Evolutionary conservation across 2,329 filamentous ascomycete genomes (phyloP), one percentile per base, ranked within the genome.

Genomic region (Pezicula rhizophila): DNA sequence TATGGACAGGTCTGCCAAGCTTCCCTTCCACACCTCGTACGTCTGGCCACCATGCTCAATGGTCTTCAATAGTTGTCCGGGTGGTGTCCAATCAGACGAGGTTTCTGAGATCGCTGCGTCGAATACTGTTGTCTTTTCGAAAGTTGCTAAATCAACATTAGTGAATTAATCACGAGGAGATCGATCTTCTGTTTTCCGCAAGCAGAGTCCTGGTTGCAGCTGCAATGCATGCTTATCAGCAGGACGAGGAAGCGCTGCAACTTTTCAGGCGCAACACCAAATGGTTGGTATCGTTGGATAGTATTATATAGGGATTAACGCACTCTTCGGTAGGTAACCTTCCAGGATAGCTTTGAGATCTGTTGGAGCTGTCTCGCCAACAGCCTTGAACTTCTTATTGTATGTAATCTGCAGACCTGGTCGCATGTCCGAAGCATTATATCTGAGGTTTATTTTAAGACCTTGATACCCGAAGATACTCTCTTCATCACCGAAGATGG

Each of bases 401-500:
- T 85, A 91, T 1, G 79, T 78, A 46, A 90, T 77, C 48, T 83
- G 76, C 28, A 96, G 66, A 58, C 87, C 80, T 0, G 91, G 89
- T 57, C 84, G 82, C 70, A 97, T 82, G 64, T 96, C 87, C 64
- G 74, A 77, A 14, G 78, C 77, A 63, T 81, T 73, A 58, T 75
- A 84, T 53, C 81, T 81, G 48, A 97, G 71, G 54, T 81, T 79
- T 63, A 97, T 84, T 55, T 82, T 81, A 48, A 96, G 77, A 47
- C 82, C 82, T 64, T 89, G 84, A 73, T 96, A 96, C 34, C 92
- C 92, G 60, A 95, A 91, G 55, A 97, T 92, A 26, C 78, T 79
- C 68, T 99, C 90, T 8, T 93, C 85, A n/a, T 97, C 86, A 61
- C 89, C 89, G 59, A 97, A 96, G 55, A 99, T 86, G 1, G 89